Evolutionary conservation across 495 filamentous ascomycete species (phyloP).

Genomic region (Trypethelium eluteriae): DNA sequence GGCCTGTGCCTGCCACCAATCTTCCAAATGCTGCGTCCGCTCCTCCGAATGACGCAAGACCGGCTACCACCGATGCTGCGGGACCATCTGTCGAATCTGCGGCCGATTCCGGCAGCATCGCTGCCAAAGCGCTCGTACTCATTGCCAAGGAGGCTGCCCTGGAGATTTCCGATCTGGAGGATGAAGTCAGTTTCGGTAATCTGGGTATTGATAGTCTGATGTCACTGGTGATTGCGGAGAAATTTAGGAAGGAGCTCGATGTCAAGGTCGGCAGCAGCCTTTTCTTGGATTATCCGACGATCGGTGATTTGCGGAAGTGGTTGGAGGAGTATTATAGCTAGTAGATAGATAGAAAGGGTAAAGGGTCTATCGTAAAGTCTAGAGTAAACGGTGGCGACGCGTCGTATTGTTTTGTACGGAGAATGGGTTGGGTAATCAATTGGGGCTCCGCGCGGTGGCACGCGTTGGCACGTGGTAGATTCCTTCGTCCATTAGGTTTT

Average conservation of each 20-base stretch:
- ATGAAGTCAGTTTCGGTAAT: constrained; percentile 13
- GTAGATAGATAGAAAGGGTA: too few relatives aligned
- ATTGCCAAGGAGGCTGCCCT: constrained; percentile 15
- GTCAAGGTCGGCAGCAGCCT: constrained; percentile 15
- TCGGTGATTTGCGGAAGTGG: constrained; percentile 1
- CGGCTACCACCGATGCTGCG: too few relatives aligned
- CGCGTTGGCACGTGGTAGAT: too few relatives aligned
- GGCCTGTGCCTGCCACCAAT: constrained; percentile 11
- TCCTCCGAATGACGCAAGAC: background rate
- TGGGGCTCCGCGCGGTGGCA: too few relatives aligned
- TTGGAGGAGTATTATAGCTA: constrained; percentile 13
- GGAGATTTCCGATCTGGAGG: constrained; percentile 6
- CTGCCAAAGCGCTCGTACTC: constrained; percentile 14
- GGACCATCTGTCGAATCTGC: background rate
- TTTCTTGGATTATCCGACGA: constrained; percentile 16
- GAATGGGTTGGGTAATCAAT: too few relatives aligned
- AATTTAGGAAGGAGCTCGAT: constrained; percentile 9
- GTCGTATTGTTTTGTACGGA: too few relatives aligned
- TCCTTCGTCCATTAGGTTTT: too few relatives aligned
- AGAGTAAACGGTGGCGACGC: too few relatives aligned
- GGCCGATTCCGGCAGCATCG: constrained; percentile 1
- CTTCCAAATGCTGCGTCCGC: background rate
- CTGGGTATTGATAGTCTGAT: constrained; percentile 18
- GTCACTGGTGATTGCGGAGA: constrained; percentile 15
- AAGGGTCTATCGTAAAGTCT: too few relatives aligned